Evolutionary conservation across 768 basidiomycete genomes (phyloP), one percentile per base, ranked within the genome.

Genomic region (Galerina sulciceps): DNA sequence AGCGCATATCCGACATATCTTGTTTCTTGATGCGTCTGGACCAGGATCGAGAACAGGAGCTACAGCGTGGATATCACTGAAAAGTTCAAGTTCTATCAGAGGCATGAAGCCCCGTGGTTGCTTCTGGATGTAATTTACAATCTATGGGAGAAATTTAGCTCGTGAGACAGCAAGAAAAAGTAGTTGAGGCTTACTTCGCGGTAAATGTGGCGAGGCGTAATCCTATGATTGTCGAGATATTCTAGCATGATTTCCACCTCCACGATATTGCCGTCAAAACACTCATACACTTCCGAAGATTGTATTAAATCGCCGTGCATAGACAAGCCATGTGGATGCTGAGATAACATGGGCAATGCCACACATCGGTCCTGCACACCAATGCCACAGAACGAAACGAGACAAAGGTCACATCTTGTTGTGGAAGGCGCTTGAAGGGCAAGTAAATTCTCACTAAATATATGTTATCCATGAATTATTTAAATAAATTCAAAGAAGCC

Each of bases 181-280:
- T 3, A 53, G 10, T 43, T 26, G 18, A 14, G 20, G 69, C 80
- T 55, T 58, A 89, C 92, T 70, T 93, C 89, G 56, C 85, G 85
- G 70, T 94, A 93, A 41, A 94, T 89, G 65, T 88, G 83, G 51
- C 81, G 80, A 10, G 92, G 90, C 9, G 81, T 83, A 35, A 91
- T 71, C 55, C 81, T 71, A 58, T 87, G 83, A 14, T 79, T 78
- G 13, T 83, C 82, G 43, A 94, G 72, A 71, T 93, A 93, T 69
- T 94, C 93, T 42, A 94, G 75, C 84, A 94, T 84, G 57, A 91
- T 84, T 35, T 94, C 93, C 26, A 91, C 91, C 70, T 94, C 93
- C 20, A 91, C 82, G 0, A 80, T 83, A 67, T 94, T 94, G 61
- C 81, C 81, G 62, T 87, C 83, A 69, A 94, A 94, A 64, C 84